Base-by-base conservation (phyloP, 345 rosid genomes). In the Gossypium arboreum region DNA sequence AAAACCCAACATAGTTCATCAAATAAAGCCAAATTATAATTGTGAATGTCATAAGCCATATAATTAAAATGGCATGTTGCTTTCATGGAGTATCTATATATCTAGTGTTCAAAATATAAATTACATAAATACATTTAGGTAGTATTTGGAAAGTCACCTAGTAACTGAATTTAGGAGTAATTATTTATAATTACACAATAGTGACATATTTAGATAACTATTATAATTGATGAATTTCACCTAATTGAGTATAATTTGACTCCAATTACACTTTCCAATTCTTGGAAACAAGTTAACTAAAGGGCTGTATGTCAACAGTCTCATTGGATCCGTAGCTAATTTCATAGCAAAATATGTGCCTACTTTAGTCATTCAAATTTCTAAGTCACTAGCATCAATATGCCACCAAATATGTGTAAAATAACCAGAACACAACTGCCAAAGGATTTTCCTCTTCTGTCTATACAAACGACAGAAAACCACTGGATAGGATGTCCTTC, bases 401-500 rank as follows among this genome's bases (percentile, higher is more conserved):
- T 48, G 65, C 71, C 34, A 62, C 17, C 56, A 78, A 9, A 24
- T 3, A 25, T 27, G 29, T 10, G 17, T 15, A 43, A 20, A 55
- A 10, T 54, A 34, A 60, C 17, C 24, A 15, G 50, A 64, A 48
- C 41, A 43, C n/a, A 52, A 59, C 12, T 50, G 71, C 64, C n/a
- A 17, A 51, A 77, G 12, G 61, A 66, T 43, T 79, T 84, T 90
- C 99, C 98, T 90, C 76, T 90, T 72, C 91, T 88, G 84, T 91
- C 93, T 75, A 90, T 89, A 86, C 93, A 95, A 66, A 89, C 94
- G 55, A 95, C 94, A 77, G 84, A 88, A 71, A 95, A 84, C 97
- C 99, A 95, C 12, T 86, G 97, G 76, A 91, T 85, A 66, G 96
- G 89, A 77, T 91, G 97, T 72, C 97, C 98, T 82, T 91, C 97